Evolutionary conservation across 2,329 filamentous ascomycete genomes (phyloP), one percentile per base, ranked within the genome.

Genomic region (Exophiala sp.): DNA sequence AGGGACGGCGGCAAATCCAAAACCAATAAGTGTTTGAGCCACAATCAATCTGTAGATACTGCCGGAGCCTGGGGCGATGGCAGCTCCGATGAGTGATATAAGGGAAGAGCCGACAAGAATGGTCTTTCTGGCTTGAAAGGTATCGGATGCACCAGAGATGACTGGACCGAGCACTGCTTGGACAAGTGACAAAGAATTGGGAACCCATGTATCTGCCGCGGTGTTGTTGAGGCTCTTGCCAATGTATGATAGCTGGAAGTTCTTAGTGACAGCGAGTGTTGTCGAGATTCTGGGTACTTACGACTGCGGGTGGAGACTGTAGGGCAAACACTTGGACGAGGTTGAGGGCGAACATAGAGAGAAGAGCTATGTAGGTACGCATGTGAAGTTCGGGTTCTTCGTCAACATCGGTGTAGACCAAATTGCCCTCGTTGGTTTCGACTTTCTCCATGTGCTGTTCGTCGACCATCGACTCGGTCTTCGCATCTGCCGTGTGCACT

Each of bases 311-410:
- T 40, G 59, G 59, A 1, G 51, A 54, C 16, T 60, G 57, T 7
- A 62, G 47, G 12, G 59, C 57, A 14, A 62, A 38, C 3, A 62
- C 54, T 40, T 58, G 54, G 4, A 58, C 57, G 33, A 53, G 21
- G 21, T 60, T 60, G 45, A 62, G 47, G 7, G 58, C 32, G 35
- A 60, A 60, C 59, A 62, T 62, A 20, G 59, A 42, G 12, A 52
- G 33, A 8, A 62, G 42, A 12, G 59, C 59, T 39, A 62, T 43
- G 21, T 54, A 62, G 18, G 59, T 62, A 24, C 59, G 39, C 12
- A 47, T 41, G 34, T 62, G 59, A 20, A 62, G 45, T 46, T 62
- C 54, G n/a, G 59, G 59, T 35, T 60, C 59, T 32, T 56, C 57
- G 10, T 60, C 57, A 5, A 38, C 52, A 14, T 59, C 57, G 14